Evolutionary conservation across 306 rosid genomes (phyloP).

Genomic region (Nissolia schottii): DNA sequence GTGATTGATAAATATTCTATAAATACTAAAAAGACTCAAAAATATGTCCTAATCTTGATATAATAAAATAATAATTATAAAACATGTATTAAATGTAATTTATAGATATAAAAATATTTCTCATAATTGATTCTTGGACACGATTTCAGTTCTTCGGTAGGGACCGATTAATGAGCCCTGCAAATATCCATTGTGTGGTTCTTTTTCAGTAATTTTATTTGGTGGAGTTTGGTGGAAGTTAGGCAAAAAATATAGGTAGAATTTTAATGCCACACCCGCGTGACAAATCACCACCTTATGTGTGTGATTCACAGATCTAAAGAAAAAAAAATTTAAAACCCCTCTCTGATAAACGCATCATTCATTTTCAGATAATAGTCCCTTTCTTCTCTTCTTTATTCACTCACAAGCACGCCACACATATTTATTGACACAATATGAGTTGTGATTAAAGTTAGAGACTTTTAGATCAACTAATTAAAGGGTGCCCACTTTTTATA

Average conservation of each 20-base stretch:
- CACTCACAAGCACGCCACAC: slow-evolving; percentile 4
- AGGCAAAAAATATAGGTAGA: slow-evolving; percentile 35
- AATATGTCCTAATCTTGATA: too few relatives aligned
- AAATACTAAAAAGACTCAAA: too few relatives aligned
- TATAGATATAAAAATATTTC: too few relatives aligned
- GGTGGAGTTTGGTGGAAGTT: slow-evolving; percentile 65
- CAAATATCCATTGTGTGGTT: slow-evolving; percentile 23
- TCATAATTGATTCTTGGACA: slow-evolving; percentile 25
- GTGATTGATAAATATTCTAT: too few relatives aligned
- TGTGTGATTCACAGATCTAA: neutral
- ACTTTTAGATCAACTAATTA: neutral
- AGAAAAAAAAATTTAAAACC: too few relatives aligned
- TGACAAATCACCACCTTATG: slow-evolving; percentile 28
- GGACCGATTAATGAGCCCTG: neutral
- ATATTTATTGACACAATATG: neutral
- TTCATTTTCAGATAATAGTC: slow-evolving; percentile 26
- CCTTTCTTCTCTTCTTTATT: slow-evolving; percentile 29
- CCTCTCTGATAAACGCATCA: neutral
- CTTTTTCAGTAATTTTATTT: neutral
- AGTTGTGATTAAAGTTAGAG: neutral
- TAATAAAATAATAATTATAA: too few relatives aligned
- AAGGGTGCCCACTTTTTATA: slow-evolving; percentile 15
- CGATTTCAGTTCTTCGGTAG: slow-evolving; percentile 24
- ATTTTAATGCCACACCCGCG: slow-evolving; percentile 28
- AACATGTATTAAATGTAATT: too few relatives aligned